Evolutionary conservation across 2,329 filamentous ascomycete genomes (phyloP), one percentile per base, ranked within the genome.

Genomic region (Cladosporium sp.): DNA sequence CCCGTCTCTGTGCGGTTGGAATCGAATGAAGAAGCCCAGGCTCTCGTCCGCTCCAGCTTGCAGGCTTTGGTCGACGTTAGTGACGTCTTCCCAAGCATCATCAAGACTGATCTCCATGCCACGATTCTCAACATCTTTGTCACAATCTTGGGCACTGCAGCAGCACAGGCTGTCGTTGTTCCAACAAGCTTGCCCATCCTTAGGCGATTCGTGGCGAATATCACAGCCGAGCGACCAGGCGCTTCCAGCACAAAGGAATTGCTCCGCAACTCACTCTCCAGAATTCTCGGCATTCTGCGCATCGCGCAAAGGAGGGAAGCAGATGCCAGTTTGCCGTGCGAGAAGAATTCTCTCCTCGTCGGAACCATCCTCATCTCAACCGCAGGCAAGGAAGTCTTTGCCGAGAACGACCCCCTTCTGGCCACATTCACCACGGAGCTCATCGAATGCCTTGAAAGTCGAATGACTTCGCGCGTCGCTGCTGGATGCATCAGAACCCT

Each of bases 101-200:
- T 98, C 73, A 93, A 93, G 65, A 92, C 90, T 8, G 93, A 98
- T 66, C 78, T 98, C 6, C 90, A 97, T 64, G 92, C 93, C 33
- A 97, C 92, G 63, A 95, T 97, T 58, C 80, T 98, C 43, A 91
- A 98, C 72, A 95, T 97, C 49, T 96, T 97, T 64, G 86, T 88
- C 48, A 95, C 90, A 0, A 93, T 95, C 51, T 79, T 98, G 11
- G 86, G 88, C 12, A 96, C 90, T 0, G 85, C 88, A 0, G 78
- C 83, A 9, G 97, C 92, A 62, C 94, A 98, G 69, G 82, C 88
- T 20, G 79, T 88, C 32, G 88, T 97, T 27, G 85, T 97, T 1
- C 92, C 93, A 0, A 88, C 94, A 68, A 85, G 90, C 2, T 78
- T 98, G 13, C 88, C 93, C 0, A 94, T 91, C 35, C 84, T 98